These are phyloP conservation scores for Eremothecium coryli DNA, from an alignment of 1,139 yeast genomes.

Conservation along the genomic window DNA sequence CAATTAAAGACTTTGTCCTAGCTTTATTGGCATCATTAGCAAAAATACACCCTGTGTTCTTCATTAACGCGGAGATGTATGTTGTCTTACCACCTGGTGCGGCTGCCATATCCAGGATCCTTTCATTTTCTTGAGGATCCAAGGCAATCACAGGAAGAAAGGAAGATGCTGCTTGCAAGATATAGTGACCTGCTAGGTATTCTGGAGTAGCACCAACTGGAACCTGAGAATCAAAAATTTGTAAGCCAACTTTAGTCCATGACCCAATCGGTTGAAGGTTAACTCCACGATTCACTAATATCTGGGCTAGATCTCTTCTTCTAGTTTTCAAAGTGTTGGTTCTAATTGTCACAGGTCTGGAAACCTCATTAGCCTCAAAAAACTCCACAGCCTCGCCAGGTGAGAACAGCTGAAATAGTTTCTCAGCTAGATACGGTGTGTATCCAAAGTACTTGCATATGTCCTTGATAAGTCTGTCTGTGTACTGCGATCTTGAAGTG, in stretches of 20 bases:
- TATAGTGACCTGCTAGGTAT: constrained; percentile 95
- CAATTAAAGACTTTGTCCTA: constrained; percentile 91
- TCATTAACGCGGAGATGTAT: constrained; percentile 91
- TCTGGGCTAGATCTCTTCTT: constrained; percentile 92
- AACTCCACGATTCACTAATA: constrained; percentile 92
- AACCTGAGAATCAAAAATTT: constrained; percentile 94
- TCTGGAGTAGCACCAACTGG: constrained; percentile 99
- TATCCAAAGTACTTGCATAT: constrained; percentile 95
- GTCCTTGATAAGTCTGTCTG: constrained; percentile 67
- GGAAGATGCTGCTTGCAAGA: constrained; percentile 96
- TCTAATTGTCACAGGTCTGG: constrained; percentile 93
- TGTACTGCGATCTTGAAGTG: constrained; percentile 72
- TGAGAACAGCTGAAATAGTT: constrained; percentile 78
- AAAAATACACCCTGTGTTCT: constrained; percentile 93
- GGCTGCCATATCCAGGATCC: constrained; percentile 97
- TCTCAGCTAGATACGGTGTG: constrained; percentile 87
- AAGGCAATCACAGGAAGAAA: constrained; percentile 96
- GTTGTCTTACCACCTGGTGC: constrained; percentile 99
- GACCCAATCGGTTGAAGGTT: constrained; percentile 93
- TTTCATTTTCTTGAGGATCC: constrained; percentile 91
- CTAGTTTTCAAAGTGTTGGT: constrained; percentile 91
- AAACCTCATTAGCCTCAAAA: constrained; percentile 95
- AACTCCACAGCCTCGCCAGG: constrained; percentile 97
- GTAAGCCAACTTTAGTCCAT: constrained; percentile 98
- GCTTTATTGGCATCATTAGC: constrained; percentile 97